Conservation (phyloP, 352 stramenopile genomes). For the Phytopythium sindhum region DNA sequence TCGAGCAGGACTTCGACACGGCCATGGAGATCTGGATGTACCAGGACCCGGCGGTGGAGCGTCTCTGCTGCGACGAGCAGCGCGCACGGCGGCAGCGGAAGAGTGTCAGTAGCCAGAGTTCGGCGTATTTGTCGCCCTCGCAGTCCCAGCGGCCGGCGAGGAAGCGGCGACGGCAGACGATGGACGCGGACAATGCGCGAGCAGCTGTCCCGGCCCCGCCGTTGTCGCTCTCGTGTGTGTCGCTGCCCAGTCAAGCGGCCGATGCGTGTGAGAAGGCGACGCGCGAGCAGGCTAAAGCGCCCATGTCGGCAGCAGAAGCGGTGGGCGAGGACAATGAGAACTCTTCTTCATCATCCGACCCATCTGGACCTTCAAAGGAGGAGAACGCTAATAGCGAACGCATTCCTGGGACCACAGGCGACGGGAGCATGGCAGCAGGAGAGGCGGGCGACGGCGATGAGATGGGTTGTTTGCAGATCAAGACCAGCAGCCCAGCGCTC, state of each 20-base stretch:
- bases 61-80: conserved; percentile 26
- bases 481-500: background rate
- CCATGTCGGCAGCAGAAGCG: background rate
- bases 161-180: conserved; percentile 1
- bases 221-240: background rate
- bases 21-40: conserved; percentile 61
- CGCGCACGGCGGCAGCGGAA: conserved; percentile 11
- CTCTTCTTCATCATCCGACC: background rate
- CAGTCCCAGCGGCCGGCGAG: conserved; percentile 4
- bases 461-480: background rate
- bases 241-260: background rate
- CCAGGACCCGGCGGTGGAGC: conserved; percentile 44
- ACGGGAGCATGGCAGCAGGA: background rate
- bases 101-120: background rate
- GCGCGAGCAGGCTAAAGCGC: background rate
- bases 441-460: background rate
- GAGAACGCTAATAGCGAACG: too few relatives aligned
- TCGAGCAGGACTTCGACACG: conserved; percentile 65
- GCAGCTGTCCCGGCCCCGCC: background rate
- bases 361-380: too few relatives aligned
- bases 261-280: background rate
- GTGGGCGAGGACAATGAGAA: background rate
- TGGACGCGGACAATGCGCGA: background rate
- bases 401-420: background rate
- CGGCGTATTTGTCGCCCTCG: conserved; percentile 1